Evolutionary conservation across 306 rosid genomes (phyloP).

Genomic region (Castanopsis chinensis): DNA sequence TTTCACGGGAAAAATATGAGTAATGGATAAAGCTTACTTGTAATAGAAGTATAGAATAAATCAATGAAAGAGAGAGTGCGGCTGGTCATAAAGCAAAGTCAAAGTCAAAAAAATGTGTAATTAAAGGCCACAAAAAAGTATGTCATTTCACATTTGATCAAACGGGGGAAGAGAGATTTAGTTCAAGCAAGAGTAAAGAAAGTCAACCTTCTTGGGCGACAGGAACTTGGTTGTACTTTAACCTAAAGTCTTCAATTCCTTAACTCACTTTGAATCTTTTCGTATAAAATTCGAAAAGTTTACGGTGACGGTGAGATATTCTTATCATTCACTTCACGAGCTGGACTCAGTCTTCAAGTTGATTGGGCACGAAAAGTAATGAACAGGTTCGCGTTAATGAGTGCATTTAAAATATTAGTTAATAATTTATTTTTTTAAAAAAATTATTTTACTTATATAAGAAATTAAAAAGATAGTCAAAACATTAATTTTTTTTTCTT

Average conservation of each 20-base stretch:
- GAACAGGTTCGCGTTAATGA: too few relatives aligned
- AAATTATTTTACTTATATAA: too few relatives aligned
- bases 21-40: not conserved
- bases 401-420: too few relatives aligned
- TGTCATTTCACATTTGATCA: not conserved
- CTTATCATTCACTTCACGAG: too few relatives aligned
- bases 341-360: too few relatives aligned
- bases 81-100: not conserved
- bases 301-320: too few relatives aligned
- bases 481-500: too few relatives aligned
- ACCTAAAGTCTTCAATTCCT: constrained; percentile 28
- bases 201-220: constrained; percentile 37
- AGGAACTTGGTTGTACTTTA: constrained; percentile 30
- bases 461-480: too few relatives aligned
- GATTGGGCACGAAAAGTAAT: too few relatives aligned
- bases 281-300: not conserved
- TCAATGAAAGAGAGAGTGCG: not conserved
- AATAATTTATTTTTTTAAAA: too few relatives aligned
- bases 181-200: constrained; percentile 10
- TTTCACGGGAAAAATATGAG: not conserved
- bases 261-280: constrained; percentile 5
- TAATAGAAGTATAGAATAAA: not conserved
- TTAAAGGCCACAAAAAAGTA: not conserved
- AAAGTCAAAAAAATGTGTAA: constrained; percentile 27
- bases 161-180: not conserved